Percentiles rank a stretch among this genome's conserved stretches.
Evolutionary conservation across 169 alveolate species (phyloP).

Genomic region (Eimeria maxima): DNA sequence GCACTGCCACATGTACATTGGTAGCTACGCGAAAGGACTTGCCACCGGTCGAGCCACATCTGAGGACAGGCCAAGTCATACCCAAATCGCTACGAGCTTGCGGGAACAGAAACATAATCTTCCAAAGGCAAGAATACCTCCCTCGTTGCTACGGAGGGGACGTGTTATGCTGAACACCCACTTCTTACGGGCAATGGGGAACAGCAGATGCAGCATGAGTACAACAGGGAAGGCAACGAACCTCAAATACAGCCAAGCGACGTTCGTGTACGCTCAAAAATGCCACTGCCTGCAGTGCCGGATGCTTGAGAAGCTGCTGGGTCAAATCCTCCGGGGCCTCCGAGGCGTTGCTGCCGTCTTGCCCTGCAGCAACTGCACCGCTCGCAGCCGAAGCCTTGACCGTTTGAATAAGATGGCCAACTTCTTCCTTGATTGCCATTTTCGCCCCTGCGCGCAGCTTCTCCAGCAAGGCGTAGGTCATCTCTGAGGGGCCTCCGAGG

Average conservation of each 20-base stretch:
- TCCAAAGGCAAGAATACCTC: neutral
- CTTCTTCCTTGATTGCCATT: slow-evolving; percentile 45
- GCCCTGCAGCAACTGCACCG: neutral
- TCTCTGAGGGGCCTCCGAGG: slow-evolving; percentile 64
- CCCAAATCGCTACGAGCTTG: neutral
- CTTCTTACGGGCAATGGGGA: neutral
- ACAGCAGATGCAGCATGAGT: neutral
- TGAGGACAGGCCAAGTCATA: slow-evolving; percentile 17
- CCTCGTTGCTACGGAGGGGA: neutral
- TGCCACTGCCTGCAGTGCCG: slow-evolving; percentile 75
- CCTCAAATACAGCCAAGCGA: slow-evolving; percentile 70
- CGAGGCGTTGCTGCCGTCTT: neutral
- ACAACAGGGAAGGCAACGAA: neutral
- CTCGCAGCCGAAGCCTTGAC: slow-evolving; percentile 33
- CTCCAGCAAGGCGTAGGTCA: slow-evolving; percentile 48
- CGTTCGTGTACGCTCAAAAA: slow-evolving; percentile 75
- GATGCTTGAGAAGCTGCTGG: slow-evolving; percentile 67
- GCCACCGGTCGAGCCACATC: slow-evolving; percentile 79
- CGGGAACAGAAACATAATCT: neutral
- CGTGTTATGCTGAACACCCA: neutral
- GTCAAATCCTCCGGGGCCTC: slow-evolving; percentile 23
- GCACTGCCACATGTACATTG: slow-evolving; percentile 77
- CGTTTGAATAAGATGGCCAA: slow-evolving; percentile 16
- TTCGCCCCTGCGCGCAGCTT: slow-evolving; percentile 71
- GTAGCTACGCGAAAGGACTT: slow-evolving; percentile 50